phyloP scores from a whole-genome alignment of 176 grass and related monocot species.

The Carex kokanica region DNA sequence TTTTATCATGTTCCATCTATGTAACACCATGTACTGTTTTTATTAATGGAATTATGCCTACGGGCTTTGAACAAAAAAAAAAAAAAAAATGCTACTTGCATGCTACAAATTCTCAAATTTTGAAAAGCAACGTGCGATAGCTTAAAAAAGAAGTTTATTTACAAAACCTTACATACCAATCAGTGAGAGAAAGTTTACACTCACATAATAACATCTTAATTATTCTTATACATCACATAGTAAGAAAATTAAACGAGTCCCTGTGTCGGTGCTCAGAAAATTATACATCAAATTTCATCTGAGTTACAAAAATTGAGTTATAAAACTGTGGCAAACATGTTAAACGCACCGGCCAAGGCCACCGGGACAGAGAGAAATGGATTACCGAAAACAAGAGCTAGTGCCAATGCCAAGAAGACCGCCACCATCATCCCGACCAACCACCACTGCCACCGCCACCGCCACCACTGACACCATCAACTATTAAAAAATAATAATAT shows the following conservation, averaged over 20 bases:
- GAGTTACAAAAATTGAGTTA: background rate
- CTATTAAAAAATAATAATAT: background rate
- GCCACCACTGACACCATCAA: background rate
- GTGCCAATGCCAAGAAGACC: background rate
- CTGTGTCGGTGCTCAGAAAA: background rate
- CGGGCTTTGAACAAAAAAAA: no score
- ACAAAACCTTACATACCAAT: background rate
- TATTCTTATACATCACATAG: background rate
- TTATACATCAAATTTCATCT: background rate
- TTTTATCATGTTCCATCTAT: no score
- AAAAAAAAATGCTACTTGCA: background rate
- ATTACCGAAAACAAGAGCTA: background rate
- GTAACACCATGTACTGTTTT: no score
- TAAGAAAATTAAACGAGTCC: background rate
- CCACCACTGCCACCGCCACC: background rate
- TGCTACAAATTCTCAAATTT: background rate
- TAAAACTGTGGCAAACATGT: background rate
- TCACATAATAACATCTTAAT: background rate
- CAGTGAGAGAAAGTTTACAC: background rate
- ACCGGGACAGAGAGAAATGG: background rate
- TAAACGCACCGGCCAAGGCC: background rate
- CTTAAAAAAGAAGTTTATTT: background rate
- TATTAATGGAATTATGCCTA: no score
- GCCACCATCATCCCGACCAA: background rate
- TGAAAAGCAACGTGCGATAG: background rate